Evolutionary conservation across 192 early-diverging fungal species (phyloP).

Genomic region (Podila epicladia): DNA sequence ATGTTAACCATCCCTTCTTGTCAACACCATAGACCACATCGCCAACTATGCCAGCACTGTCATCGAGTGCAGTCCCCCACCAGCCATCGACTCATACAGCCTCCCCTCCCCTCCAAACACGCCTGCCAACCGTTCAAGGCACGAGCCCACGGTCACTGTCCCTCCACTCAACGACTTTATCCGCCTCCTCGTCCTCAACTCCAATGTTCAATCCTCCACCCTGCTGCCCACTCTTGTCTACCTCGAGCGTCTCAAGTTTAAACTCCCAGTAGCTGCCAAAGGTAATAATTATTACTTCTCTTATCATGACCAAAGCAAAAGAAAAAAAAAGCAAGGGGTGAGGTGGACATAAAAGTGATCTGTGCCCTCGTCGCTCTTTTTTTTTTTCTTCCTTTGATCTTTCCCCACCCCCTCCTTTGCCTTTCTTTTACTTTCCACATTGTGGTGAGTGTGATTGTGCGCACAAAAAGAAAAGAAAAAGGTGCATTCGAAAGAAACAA

Average conservation of each 20-base stretch:
- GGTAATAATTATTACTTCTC: slow-evolving; percentile 53
- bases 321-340: not conserved
- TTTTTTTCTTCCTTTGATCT: not conserved
- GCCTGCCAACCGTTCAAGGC: slow-evolving; percentile 19
- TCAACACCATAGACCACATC: slow-evolving; percentile 22
- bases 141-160: slow-evolving; percentile 37
- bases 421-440: not conserved
- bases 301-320: not conserved
- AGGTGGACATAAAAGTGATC: not conserved
- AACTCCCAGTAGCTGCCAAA: slow-evolving; percentile 74
- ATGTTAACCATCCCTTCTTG: too few species aligned
- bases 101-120: slow-evolving; percentile 35
- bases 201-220: slow-evolving; percentile 77
- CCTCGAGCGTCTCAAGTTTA: slow-evolving; percentile 68
- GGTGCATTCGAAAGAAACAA: too few species aligned
- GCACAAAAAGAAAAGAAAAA: too few species aligned
- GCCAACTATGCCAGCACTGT: slow-evolving; percentile 46
- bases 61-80: slow-evolving; percentile 43
- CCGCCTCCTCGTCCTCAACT: slow-evolving; percentile 67
- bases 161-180: slow-evolving; percentile 75
- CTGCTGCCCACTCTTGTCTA: slow-evolving; percentile 78
- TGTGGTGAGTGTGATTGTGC: too few species aligned
- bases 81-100: slow-evolving; percentile 8
- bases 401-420: not conserved
- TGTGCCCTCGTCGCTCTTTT: not conserved